These are phyloP conservation scores for Scleromitrula shiraiana DNA, from an alignment of 2,329 filamentous ascomycete genomes.

Conservation along the genomic window DNA sequence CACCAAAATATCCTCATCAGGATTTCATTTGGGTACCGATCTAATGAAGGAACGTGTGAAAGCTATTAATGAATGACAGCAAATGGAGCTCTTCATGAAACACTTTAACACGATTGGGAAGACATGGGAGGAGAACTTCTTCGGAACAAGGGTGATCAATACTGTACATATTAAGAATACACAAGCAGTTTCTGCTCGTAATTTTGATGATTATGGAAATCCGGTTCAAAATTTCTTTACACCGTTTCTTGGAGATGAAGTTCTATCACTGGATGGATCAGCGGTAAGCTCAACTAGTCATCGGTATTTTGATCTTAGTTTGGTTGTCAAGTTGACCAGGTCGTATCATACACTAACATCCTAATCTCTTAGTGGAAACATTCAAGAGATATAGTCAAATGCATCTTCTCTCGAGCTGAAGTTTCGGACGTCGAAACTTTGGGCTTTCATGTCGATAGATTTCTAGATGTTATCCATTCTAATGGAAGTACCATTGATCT, in stretches of 20 bases:
- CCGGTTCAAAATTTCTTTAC: constrained; percentile 1
- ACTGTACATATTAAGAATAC: not conserved
- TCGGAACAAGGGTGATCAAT: not conserved
- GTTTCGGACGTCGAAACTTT: not conserved
- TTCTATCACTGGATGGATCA: not conserved
- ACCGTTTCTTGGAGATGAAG: not conserved
- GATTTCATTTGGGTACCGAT: not conserved
- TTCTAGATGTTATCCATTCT: not conserved
- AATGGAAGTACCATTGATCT: constrained; percentile 1
- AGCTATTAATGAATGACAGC: not conserved
- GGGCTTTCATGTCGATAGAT: constrained; percentile 2
- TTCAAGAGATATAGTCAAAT: constrained; percentile 4
- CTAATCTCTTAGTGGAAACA: not conserved
- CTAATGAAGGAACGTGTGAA: not conserved
- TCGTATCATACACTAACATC: no score
- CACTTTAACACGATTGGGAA: not conserved
- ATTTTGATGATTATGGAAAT: not conserved
- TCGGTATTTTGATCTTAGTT: no score
- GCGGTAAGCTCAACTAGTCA: not conserved
- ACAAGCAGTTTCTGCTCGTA: not conserved
- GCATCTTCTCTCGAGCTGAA: not conserved
- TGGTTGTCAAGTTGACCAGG: no score
- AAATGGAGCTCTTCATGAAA: not conserved
- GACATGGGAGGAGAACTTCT: not conserved
- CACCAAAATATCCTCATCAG: not conserved